Base-by-base conservation (phyloP, 768 basidiomycete species). In the Mrakia frigida region DNA sequence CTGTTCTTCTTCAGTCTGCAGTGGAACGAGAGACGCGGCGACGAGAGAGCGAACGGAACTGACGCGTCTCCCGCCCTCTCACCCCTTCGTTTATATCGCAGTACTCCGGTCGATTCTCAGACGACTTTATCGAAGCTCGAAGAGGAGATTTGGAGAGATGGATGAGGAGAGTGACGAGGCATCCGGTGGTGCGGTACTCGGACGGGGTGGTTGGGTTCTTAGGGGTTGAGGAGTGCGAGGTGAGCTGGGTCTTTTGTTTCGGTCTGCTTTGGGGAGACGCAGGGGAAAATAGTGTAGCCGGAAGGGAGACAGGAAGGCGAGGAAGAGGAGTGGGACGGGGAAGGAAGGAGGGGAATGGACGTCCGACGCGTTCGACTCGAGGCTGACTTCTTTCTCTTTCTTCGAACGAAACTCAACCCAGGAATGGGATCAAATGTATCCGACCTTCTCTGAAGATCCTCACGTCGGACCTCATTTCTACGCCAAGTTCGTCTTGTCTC, bases 91-190 rank as follows among this genome's bases (percentile, higher is more conserved):
- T 31, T 0, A 9, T 35, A 9, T 35, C 43, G n/a, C 50, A 72
- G 79, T 92, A 94, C 78, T 86, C 91, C 0, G 91, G 91, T 2
- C 86, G 92, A 13, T 93, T 94, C 82, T 91, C 87, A 76, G 87
- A 88, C 28, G 91, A 90, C 73, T 93, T 94, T 79, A 89, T 95
- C 9, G 92, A 94, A 81, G 91, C 90, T 16, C 85, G 93, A 50
- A 84, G 92, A 59, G 89, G 91, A 4, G 92, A 94, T 81, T 85
- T 95, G 61, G 92, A 93, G 82, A 85, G 91, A 56, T 95, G 93
- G 82, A 85, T 94, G 21, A 85, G 85, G 43, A 86, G 88, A 70
- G 84, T 94, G 53, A 88, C 89, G 37, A 85, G 90, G 50, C 93
- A 94, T 82, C 90, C 92, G 2, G 84, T 94, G 33, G 88, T 90